phyloP scores from a whole-genome alignment of 2,329 filamentous ascomycete species.

The Lachnellula suecica region DNA sequence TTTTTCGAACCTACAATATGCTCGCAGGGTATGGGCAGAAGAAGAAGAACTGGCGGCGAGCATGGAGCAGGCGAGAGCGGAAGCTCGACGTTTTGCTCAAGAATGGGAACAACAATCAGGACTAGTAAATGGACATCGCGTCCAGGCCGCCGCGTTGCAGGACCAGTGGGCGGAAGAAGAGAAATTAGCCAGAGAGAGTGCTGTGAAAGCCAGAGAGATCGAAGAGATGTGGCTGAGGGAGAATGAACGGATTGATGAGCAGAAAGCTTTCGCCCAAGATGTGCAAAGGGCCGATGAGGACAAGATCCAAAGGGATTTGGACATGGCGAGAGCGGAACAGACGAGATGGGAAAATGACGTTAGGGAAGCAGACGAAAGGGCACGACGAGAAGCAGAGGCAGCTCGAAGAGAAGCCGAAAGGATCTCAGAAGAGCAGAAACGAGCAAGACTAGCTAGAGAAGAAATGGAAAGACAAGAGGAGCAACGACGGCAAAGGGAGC shows the following conservation, averaged over 20 bases:
- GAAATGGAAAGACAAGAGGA: background rate
- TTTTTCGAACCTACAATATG: background rate
- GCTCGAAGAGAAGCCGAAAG: background rate
- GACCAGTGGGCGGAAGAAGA: background rate
- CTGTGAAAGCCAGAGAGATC: background rate
- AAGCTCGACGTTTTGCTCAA: background rate
- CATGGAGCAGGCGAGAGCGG: background rate
- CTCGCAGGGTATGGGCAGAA: background rate
- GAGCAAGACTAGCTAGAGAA: background rate
- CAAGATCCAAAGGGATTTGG: background rate
- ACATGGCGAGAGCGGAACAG: too few species aligned
- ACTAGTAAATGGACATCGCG: background rate
- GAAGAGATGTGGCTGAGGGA: background rate
- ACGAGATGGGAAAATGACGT: too few species aligned
- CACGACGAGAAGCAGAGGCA: background rate
- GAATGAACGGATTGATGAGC: background rate
- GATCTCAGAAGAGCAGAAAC: background rate
- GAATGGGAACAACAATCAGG: background rate
- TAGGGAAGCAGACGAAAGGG: background rate
- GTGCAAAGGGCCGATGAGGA: background rate
- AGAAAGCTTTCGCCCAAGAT: background rate
- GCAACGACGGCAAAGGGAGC: constrained; percentile 3
- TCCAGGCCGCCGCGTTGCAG: background rate
- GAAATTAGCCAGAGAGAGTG: background rate
- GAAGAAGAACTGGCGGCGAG: background rate